phyloP scores from a whole-genome alignment of 257 asterid genomes.

The Solanum acaule region DNA sequence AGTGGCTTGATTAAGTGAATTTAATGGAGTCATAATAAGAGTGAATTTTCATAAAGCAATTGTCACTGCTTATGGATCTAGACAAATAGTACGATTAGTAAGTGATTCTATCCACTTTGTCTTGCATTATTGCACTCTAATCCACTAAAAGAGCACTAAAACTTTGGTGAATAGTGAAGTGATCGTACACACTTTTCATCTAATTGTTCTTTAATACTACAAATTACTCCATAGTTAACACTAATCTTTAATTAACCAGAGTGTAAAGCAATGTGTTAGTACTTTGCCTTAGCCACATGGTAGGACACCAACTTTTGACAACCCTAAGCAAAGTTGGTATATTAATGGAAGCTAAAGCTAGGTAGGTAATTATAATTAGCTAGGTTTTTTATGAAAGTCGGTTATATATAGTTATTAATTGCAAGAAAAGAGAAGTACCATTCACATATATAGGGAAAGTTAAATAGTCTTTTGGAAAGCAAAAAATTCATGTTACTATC shows the following conservation, averaged over 20 bases:
- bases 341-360: slow-evolving; percentile 6
- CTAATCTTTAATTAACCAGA: neutral
- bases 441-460: neutral
- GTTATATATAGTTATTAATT: neutral
- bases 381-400: neutral
- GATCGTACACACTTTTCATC: neutral
- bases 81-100: neutral
- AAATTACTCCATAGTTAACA: neutral
- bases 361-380: slow-evolving; percentile 7
- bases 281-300: slow-evolving; percentile 23
- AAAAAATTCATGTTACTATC: slow-evolving; percentile 1
- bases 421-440: neutral
- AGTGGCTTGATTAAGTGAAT: neutral
- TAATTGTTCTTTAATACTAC: neutral
- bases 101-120: neutral
- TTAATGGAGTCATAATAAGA: neutral
- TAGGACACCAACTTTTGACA: slow-evolving; percentile 16
- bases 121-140: neutral
- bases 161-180: neutral
- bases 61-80: neutral
- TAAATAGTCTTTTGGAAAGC: neutral
- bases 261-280: neutral
- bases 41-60: neutral
- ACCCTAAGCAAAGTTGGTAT: neutral
- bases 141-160: neutral